These are phyloP conservation scores for Clonostachys sp. DNA, from an alignment of 2,329 filamentous ascomycete genomes.

Conservation along the genomic window DNA sequence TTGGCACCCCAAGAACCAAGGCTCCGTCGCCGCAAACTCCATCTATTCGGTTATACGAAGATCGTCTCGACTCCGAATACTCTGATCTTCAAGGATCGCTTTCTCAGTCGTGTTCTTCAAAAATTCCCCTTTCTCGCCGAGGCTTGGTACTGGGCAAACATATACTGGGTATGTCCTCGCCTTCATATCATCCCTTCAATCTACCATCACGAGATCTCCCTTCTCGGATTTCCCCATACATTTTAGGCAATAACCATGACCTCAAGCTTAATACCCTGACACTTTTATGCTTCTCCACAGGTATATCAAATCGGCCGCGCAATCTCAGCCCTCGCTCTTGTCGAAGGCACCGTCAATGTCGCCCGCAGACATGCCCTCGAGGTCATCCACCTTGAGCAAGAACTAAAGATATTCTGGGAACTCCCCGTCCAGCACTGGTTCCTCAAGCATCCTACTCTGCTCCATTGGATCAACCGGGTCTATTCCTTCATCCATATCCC, in stretches of 20 bases:
- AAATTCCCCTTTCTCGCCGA: constrained; percentile 67
- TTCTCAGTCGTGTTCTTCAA: constrained; percentile 12
- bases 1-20: constrained; percentile 17
- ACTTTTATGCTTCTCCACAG: constrained; percentile 27
- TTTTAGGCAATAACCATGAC: not conserved
- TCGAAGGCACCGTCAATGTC: constrained; percentile 63
- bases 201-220: too few relatives aligned
- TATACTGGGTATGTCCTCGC: constrained; percentile 65
- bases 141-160: constrained; percentile 72
- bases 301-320: constrained; percentile 72
- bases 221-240: too few relatives aligned
- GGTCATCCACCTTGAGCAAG: constrained; percentile 62
- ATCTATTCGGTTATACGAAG: constrained; percentile 20
- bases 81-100: constrained; percentile 20
- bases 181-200: too few relatives aligned
- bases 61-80: constrained; percentile 24
- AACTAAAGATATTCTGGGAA: constrained; percentile 62
- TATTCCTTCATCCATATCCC: constrained; percentile 79
- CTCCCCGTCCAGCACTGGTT: constrained; percentile 53
- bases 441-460: constrained; percentile 42
- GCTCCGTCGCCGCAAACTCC: constrained; percentile 23
- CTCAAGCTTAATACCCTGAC: constrained; percentile 1
- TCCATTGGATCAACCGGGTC: constrained; percentile 67
- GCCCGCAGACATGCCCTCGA: constrained; percentile 65
- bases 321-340: constrained; percentile 64